Evolutionary conservation across 805 yeast genomes (phyloP).

Genomic region (Zygotorulaspora sp.): DNA sequence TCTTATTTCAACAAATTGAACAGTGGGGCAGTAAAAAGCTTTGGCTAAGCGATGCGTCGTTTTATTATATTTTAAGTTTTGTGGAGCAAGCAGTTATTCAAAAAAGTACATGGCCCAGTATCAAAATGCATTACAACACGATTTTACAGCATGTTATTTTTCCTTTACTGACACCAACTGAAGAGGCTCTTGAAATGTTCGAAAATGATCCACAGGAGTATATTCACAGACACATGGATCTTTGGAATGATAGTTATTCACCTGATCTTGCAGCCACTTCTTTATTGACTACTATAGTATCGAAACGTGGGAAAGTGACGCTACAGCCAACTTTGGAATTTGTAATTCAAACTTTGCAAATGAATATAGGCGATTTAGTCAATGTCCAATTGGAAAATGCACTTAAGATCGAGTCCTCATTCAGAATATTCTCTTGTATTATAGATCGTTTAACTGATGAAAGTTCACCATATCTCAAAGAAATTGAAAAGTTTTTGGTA

Average conservation of each 20-base stretch:
- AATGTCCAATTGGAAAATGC: constrained; percentile 45
- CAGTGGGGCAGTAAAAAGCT: constrained; percentile 60
- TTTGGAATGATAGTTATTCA: constrained; percentile 55
- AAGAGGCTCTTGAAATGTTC: constrained; percentile 64
- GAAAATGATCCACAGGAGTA: constrained; percentile 88
- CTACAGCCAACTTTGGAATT: constrained; percentile 59
- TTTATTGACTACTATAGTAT: constrained; percentile 65
- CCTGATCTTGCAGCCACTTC: constrained; percentile 80
- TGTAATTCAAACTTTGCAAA: constrained; percentile 46
- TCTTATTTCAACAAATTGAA: constrained; percentile 62
- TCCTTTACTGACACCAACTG: constrained; percentile 69
- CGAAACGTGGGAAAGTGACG: constrained; percentile 57
- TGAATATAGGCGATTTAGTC: constrained; percentile 17
- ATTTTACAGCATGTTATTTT: constrained; percentile 67
- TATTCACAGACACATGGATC: constrained; percentile 65
- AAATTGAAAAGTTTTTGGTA: constrained; percentile 66
- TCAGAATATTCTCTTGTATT: constrained; percentile 73
- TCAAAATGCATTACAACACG: constrained; percentile 61
- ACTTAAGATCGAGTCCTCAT: constrained; percentile 69
- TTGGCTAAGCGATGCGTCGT: constrained; percentile 66
- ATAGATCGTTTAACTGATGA: constrained; percentile 52
- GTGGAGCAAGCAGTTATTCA: constrained; percentile 56
- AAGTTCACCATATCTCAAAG: constrained; percentile 52
- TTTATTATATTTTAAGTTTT: constrained; percentile 63
- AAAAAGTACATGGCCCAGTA: constrained; percentile 58